These are phyloP conservation scores for Neurospora sp. DNA, from an alignment of 495 filamentous ascomycete species.

Conservation along the genomic window DNA sequence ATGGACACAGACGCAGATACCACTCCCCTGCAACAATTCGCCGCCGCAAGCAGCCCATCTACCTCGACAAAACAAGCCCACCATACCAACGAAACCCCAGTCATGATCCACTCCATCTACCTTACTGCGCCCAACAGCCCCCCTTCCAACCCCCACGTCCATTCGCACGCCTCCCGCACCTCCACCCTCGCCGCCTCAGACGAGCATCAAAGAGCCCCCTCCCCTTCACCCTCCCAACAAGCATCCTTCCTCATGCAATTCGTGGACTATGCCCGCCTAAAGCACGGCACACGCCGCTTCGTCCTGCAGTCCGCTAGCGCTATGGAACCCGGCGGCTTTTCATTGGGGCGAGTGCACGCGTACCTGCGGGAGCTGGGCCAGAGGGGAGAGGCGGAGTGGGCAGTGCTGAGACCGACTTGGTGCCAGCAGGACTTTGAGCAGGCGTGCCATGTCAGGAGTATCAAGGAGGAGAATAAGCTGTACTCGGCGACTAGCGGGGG, in stretches of 20 bases:
- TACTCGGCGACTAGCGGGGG: constrained; percentile 35
- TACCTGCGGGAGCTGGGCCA: constrained; percentile 30
- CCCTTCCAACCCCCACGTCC: background rate
- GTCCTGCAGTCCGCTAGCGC: constrained; percentile 32
- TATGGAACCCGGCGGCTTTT: constrained; percentile 22
- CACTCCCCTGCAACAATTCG: background rate
- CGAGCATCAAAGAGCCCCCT: background rate
- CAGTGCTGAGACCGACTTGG: constrained; percentile 34
- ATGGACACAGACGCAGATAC: background rate
- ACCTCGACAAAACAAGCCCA: background rate
- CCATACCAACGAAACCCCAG: background rate
- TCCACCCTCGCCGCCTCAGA: background rate
- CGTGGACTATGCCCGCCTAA: constrained; percentile 25
- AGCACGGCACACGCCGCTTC: constrained; percentile 30
- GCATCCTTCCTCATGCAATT: constrained; percentile 24
- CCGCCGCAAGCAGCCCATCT: background rate
- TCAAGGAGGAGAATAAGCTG: constrained; percentile 33
- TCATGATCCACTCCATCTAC: constrained; percentile 26
- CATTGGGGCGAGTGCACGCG: constrained; percentile 27
- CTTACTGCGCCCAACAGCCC: constrained; percentile 20
- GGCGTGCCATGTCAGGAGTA: constrained; percentile 15
- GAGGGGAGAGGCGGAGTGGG: constrained; percentile 31
- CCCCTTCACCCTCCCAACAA: background rate
- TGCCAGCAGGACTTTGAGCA: constrained; percentile 32
- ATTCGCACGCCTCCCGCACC: background rate